Evolutionary conservation across 2,329 filamentous ascomycete genomes (phyloP).

Genomic region (Monilinia aucupariae): DNA sequence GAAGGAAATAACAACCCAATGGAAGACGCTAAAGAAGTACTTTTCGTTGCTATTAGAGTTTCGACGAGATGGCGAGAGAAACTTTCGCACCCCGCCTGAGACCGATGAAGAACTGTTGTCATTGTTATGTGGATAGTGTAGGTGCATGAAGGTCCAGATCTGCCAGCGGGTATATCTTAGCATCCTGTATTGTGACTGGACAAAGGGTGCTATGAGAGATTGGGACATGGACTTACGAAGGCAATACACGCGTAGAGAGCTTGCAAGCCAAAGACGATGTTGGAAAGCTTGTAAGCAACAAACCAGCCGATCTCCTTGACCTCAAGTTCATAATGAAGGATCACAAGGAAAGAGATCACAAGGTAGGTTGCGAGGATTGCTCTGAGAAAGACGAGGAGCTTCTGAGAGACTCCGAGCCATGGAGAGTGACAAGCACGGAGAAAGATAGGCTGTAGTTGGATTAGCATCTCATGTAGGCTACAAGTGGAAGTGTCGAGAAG

Average conservation of each 20-base stretch:
- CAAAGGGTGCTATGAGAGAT: background rate
- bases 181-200: background rate
- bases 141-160: slow-evolving; percentile 35
- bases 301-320: slow-evolving; percentile 23
- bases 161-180: slow-evolving; percentile 16
- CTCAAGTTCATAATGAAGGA: slow-evolving; percentile 29
- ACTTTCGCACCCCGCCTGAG: slow-evolving; percentile 22
- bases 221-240: slow-evolving; percentile 27
- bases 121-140: slow-evolving; percentile 32
- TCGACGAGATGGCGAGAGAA: slow-evolving; percentile 30
- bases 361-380: slow-evolving; percentile 28
- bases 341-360: slow-evolving; percentile 24
- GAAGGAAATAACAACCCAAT: slow-evolving; percentile 30
- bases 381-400: slow-evolving; percentile 28
- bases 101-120: slow-evolving; percentile 18
- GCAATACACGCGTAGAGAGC: slow-evolving; percentile 31
- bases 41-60: slow-evolving; percentile 25
- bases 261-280: slow-evolving; percentile 31
- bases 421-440: slow-evolving; percentile 36
- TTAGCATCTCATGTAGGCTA: background rate
- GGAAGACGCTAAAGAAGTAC: slow-evolving; percentile 35
- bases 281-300: slow-evolving; percentile 32
- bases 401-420: slow-evolving; percentile 33
- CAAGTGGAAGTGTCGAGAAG: background rate
- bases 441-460: slow-evolving; percentile 31